Evolutionary conservation across 192 early-diverging fungal species (phyloP).

Genomic region (Backusella parvicylindrica): DNA sequence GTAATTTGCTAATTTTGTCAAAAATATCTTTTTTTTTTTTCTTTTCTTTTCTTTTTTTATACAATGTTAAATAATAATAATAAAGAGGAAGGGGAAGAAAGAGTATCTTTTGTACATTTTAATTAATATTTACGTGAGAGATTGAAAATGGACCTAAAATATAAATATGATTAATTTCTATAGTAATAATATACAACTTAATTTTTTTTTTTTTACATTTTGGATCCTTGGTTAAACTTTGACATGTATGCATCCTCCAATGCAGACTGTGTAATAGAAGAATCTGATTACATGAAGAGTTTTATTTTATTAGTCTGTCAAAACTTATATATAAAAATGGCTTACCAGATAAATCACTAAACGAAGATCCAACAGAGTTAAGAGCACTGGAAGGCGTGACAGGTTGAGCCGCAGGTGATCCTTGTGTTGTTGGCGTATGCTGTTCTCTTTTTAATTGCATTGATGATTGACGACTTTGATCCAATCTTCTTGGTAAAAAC

Average conservation of each 20-base stretch:
- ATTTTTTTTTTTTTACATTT: conserved; percentile 33
- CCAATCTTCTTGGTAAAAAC: not conserved
- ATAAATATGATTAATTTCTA: not conserved
- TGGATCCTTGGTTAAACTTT: conserved; percentile 45
- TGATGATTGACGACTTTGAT: not conserved
- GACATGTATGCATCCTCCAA: conserved; percentile 53
- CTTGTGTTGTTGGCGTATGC: not conserved
- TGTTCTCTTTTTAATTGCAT: conserved; percentile 7
- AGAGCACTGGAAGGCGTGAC: not conserved
- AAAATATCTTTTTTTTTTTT: not conserved
- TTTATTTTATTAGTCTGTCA: too few relatives aligned
- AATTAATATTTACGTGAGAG: conserved; percentile 17
- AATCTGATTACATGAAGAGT: conserved; percentile 37
- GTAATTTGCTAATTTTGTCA: conserved; percentile 10
- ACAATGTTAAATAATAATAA: not conserved
- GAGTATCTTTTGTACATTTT: conserved; percentile 9
- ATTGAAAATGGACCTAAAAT: conserved; percentile 11
- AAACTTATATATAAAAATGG: too few relatives aligned
- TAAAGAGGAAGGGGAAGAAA: not conserved
- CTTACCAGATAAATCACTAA: conserved; percentile 46
- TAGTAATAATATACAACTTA: not conserved
- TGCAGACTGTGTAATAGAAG: conserved; percentile 52
- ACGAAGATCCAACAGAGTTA: conserved; percentile 43
- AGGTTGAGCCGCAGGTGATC: not conserved
- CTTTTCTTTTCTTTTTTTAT: not conserved